Evolutionary conservation across 108 stramenopile species (phyloP).

Genomic region (Conticribra guillardii): DNA sequence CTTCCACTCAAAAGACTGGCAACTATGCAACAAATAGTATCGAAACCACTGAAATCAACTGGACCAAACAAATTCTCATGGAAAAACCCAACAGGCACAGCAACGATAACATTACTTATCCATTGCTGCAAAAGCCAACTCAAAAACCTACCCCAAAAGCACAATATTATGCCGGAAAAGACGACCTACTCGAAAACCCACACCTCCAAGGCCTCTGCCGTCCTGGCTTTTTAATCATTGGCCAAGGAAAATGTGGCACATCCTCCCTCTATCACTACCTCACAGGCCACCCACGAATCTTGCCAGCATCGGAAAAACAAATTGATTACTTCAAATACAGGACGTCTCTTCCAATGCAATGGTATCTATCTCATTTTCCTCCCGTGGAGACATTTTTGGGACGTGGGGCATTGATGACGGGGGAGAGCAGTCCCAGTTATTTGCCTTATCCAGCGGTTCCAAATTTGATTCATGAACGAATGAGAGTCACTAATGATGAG

Average conservation of each 20-base stretch:
- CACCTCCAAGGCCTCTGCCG: slow-evolving; percentile 63
- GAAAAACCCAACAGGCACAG: slow-evolving; percentile 7
- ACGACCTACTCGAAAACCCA: not conserved
- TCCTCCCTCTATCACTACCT: slow-evolving; percentile 74
- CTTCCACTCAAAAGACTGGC: not conserved
- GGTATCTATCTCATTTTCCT: slow-evolving; percentile 85
- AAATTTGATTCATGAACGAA: slow-evolving; percentile 17
- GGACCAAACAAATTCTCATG: slow-evolving; percentile 5
- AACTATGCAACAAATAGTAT: not conserved
- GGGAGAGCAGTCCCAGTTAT: slow-evolving; percentile 84
- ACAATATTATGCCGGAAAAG: slow-evolving; percentile 5
- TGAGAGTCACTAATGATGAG: too few relatives aligned
- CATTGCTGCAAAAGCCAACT: not conserved
- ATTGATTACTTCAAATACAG: slow-evolving; percentile 80
- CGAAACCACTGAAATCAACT: not conserved
- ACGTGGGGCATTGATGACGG: slow-evolving; percentile 77
- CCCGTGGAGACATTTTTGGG: slow-evolving; percentile 63
- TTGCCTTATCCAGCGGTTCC: slow-evolving; percentile 48
- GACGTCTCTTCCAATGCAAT: slow-evolving; percentile 40
- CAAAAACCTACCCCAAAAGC: not conserved
- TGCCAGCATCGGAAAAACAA: slow-evolving; percentile 82
- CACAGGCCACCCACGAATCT: slow-evolving; percentile 73
- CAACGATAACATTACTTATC: slow-evolving; percentile 18
- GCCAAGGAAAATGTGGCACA: slow-evolving; percentile 91
- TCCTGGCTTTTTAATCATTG: slow-evolving; percentile 86